Conservation (phyloP, 129 eudicot genomes). For the Centaurea solstitialis region DNA sequence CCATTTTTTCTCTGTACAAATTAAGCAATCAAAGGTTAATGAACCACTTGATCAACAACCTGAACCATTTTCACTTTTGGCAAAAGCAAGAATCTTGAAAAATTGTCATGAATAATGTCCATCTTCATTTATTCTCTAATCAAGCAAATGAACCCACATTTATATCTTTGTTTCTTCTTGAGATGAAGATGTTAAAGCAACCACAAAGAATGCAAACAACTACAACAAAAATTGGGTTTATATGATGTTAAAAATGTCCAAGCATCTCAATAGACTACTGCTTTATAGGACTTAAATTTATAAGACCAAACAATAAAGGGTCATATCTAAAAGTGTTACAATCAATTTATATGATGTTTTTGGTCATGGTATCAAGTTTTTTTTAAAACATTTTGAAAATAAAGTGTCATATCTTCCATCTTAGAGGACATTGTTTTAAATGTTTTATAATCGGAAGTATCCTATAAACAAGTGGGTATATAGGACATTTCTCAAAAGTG, state of each 20-base stretch:
- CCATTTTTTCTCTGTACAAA: slow-evolving; percentile 57
- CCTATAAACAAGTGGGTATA: not conserved
- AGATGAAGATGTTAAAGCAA: not conserved
- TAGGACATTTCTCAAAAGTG: not conserved
- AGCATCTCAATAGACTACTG: not conserved
- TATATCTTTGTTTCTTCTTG: not conserved
- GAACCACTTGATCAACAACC: not conserved
- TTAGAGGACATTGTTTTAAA: too few relatives aligned
- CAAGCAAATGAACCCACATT: not conserved
- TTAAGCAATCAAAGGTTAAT: not conserved
- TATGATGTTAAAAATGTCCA: not conserved
- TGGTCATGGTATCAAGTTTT: not conserved
- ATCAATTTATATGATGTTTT: not conserved
- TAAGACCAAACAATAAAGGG: not conserved
- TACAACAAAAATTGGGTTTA: not conserved
- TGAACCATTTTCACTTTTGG: not conserved
- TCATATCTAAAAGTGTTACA: not conserved
- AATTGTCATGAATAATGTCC: not conserved
- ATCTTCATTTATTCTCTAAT: not conserved
- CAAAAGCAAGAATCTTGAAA: not conserved
- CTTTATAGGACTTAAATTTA: not conserved
- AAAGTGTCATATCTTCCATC: too few relatives aligned
- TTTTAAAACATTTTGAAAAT: not conserved
- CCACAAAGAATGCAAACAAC: not conserved
- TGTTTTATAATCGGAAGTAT: not conserved